Conservation (phyloP, 495 filamentous ascomycete species). For the Penicillium odoratum region DNA sequence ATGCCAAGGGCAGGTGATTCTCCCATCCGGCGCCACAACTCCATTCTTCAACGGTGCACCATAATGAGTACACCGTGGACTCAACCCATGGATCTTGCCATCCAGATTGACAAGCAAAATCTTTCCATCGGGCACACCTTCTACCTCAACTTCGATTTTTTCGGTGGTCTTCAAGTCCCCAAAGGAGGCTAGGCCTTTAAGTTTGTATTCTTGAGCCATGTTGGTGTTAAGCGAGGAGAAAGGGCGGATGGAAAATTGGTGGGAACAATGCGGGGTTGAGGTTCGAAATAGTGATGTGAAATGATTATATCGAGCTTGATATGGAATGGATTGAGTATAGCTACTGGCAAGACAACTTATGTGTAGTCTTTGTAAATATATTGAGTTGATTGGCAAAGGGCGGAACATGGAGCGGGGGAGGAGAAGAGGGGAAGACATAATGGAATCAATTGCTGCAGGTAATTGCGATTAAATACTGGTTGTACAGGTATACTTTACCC, state of each 20-base stretch:
- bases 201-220: conserved; percentile 76
- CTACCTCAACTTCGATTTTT: conserved; percentile 86
- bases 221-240: conserved; percentile 15
- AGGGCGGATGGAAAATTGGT: not conserved
- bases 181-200: conserved; percentile 74
- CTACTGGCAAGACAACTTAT: no score
- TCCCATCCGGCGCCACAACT: conserved; percentile 75
- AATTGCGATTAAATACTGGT: not conserved
- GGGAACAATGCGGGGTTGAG: not conserved
- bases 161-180: conserved; percentile 64
- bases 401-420: conserved; percentile 15
- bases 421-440: not conserved
- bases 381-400: conserved; percentile 9
- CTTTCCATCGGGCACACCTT: conserved; percentile 82
- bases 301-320: not conserved
- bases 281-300: not conserved
- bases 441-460: not conserved
- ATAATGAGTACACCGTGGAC: conserved; percentile 91
- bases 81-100: conserved; percentile 73
- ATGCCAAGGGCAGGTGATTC: conserved; percentile 93
- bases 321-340: not conserved
- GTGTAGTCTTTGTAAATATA: not conserved
- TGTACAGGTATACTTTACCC: not conserved
- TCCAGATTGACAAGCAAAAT: conserved; percentile 78
- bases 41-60: conserved; percentile 85